Evolutionary conservation across 306 rosid species (phyloP).

Genomic region (Pueraria montana): DNA sequence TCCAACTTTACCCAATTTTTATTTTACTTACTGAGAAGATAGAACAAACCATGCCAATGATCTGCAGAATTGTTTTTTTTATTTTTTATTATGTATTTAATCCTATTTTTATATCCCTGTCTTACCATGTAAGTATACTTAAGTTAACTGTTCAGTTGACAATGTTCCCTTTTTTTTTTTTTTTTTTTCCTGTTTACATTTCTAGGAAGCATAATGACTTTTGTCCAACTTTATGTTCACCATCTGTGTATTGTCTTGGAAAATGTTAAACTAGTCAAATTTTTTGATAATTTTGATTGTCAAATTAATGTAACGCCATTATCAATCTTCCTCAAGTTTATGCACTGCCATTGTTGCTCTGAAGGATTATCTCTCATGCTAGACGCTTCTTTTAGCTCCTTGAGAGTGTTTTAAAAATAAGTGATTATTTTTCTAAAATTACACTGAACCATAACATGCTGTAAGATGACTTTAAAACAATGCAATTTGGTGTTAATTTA

Average conservation of each 20-base stretch:
- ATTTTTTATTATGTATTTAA: too few relatives aligned
- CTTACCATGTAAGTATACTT: background rate
- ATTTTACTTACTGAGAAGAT: constrained; percentile 3
- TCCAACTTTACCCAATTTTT: background rate
- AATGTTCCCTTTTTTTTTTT: background rate
- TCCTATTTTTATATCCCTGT: background rate
- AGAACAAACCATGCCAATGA: background rate
- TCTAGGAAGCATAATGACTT: background rate
- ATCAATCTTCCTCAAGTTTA: background rate
- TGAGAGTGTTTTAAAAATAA: background rate
- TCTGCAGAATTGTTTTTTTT: background rate
- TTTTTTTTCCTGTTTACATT: background rate
- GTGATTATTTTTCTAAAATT: background rate
- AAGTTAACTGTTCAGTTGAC: constrained; percentile 1
- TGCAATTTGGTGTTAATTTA: constrained; percentile 19
- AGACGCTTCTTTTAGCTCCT: background rate
- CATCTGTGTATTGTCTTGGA: background rate
- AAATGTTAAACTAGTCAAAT: constrained; percentile 6
- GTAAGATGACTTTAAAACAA: background rate
- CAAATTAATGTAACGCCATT: background rate
- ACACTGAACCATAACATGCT: background rate
- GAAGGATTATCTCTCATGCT: background rate
- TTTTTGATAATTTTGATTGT: constrained; percentile 1
- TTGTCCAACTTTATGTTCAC: background rate
- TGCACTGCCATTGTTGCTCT: constrained; percentile 10